Base-by-base conservation (phyloP, 306 rosid genomes). In the Bauhinia variegata region DNA sequence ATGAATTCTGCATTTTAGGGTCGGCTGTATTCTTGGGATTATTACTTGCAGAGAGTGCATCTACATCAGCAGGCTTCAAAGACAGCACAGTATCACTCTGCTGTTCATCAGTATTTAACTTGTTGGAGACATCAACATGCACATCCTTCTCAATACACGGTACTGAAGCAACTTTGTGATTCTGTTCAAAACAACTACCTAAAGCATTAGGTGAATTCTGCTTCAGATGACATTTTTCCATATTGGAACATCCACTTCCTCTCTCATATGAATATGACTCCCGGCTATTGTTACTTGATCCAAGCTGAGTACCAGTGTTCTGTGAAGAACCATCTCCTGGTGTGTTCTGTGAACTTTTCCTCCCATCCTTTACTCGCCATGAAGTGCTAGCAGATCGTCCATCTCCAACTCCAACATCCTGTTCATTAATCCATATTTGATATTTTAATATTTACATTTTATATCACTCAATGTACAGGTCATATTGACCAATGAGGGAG, bases 1-100 rank as follows among this genome's bases (percentile, higher is more conserved):
- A 68, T 28, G 68, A 34, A 51, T 58, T 61, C 46, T 72, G 67
- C 8, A 30, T 64, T 17, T 13, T 23, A 41, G n/a, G 46, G 74
- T 48, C 23, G 1, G 43, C 30, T 47, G 44, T 10, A 10, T 14
- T 62, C 47, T 33, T 13, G 4, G 47, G 18, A 63, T 59, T n/a
- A 16, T 28, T 79, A 44, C 6, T 2, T 8, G 43, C 15, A 0
- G 54, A 49, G 31, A 63, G 34, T 23, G 16, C 69, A 50, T 5
- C 19, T 12, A 8, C 30, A 8, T 17, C 54, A 48, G 17, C 19
- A 33, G 34, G 36, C 30, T 47, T 48, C 8, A 31, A 14, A 60
- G 61, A 16, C 28, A 12, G 1, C 49, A 16, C 60, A 48, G 11
- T 44, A 30, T 52, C 37, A 46, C 23, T 18, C 12, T 41, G 50